Conservation (phyloP, 164 flowering plant species). For the Annona cherimola region DNA sequence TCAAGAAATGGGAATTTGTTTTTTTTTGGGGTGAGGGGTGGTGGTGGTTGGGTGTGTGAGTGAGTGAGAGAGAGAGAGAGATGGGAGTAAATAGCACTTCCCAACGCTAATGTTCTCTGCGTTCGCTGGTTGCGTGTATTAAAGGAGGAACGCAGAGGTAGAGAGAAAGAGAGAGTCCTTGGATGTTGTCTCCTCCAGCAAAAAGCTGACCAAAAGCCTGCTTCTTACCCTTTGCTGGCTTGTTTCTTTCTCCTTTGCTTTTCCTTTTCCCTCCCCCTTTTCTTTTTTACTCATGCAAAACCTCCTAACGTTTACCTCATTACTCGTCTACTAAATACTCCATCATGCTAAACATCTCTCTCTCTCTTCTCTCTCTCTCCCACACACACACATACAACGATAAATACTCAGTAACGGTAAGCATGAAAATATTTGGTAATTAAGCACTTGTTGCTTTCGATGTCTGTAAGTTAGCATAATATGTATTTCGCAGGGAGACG, state of each 20-base stretch:
- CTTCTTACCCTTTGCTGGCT: slow-evolving; percentile 8
- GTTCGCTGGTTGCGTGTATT: neutral
- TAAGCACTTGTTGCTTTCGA: too few species aligned
- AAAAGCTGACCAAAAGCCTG: slow-evolving; percentile 16
- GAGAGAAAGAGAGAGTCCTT: slow-evolving; percentile 9
- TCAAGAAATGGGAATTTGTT: too few species aligned
- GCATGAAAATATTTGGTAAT: too few species aligned
- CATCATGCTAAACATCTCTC: neutral
- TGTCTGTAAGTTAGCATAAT: too few species aligned
- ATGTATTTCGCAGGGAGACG: neutral
- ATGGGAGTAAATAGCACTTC: neutral
- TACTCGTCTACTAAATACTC: neutral
- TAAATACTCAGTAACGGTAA: too few species aligned
- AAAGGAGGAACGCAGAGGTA: neutral
- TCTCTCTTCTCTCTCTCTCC: neutral
- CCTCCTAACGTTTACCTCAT: neutral
- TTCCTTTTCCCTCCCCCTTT: neutral
- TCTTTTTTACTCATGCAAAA: neutral
- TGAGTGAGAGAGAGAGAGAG: neutral
- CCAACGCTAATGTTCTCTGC: neutral
- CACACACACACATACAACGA: too few species aligned
- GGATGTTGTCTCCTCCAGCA: slow-evolving; percentile 4
- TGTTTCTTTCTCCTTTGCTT: slow-evolving; percentile 9
- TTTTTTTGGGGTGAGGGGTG: too few species aligned
- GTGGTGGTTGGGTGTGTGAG: neutral